phyloP scores from a whole-genome alignment of 305 asterid genomes.

The Fraxinus sp. region DNA sequence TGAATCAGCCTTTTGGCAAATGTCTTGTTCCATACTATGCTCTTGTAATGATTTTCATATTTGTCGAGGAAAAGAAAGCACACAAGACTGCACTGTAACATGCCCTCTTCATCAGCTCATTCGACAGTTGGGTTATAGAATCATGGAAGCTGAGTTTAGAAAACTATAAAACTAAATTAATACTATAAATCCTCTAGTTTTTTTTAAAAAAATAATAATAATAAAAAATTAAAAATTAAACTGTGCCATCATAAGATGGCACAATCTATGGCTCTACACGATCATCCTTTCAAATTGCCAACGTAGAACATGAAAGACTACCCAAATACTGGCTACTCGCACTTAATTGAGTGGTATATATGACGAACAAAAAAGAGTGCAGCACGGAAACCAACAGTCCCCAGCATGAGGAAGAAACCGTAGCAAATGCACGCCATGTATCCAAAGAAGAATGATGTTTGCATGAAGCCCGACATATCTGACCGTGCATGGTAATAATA shows the following conservation, averaged over 20 bases:
- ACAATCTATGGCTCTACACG: not conserved
- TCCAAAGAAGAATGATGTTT: conserved; percentile 73
- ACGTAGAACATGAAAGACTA: not conserved
- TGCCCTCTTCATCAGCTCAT: no score
- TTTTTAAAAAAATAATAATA: no score
- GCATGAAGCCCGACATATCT: conserved; percentile 79
- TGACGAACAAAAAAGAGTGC: conserved; percentile 74
- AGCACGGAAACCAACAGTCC: conserved; percentile 78
- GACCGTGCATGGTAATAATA: conserved; percentile 78
- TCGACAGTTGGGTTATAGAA: not conserved
- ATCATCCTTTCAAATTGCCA: not conserved
- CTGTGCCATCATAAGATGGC: not conserved
- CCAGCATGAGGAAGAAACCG: conserved; percentile 80
- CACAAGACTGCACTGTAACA: no score
- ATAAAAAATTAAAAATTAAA: not conserved
- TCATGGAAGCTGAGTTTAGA: not conserved
- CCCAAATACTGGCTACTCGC: conserved; percentile 38
- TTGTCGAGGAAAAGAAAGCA: no score
- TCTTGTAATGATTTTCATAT: no score
- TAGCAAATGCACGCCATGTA: conserved; percentile 80
- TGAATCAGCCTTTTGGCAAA: no score
- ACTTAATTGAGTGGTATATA: conserved; percentile 61
- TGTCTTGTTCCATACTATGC: no score
- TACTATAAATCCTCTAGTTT: not conserved
- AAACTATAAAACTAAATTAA: not conserved